Conservation (phyloP, 495 filamentous ascomycete species). For the Cercophora samala region DNA sequence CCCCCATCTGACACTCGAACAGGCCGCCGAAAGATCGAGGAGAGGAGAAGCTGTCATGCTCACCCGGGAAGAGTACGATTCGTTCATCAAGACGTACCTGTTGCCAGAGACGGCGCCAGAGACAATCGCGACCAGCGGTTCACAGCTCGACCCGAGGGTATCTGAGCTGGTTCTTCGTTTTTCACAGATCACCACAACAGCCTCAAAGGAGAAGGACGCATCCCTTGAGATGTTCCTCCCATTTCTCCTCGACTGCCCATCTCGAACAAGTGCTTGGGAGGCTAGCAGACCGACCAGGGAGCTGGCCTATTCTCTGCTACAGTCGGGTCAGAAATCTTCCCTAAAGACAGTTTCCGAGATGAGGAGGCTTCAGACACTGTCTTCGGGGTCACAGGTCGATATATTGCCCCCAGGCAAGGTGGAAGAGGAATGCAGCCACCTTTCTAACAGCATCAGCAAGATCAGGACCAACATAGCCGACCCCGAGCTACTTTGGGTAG, state of each 20-base stretch:
- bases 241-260: slow-evolving; percentile 55
- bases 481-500: slow-evolving; percentile 32
- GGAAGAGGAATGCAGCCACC: slow-evolving; percentile 3
- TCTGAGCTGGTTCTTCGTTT: slow-evolving; percentile 41
- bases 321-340: slow-evolving; percentile 29
- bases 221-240: slow-evolving; percentile 54
- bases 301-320: slow-evolving; percentile 59
- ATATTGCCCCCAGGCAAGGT: slow-evolving; percentile 10
- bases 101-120: slow-evolving; percentile 15
- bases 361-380: slow-evolving; percentile 28
- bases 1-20: slow-evolving; percentile 28
- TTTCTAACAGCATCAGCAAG: slow-evolving; percentile 17
- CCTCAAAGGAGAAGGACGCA: slow-evolving; percentile 9
- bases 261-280: slow-evolving; percentile 62
- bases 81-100: slow-evolving; percentile 48
- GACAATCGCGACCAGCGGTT: background rate
- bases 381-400: slow-evolving; percentile 22
- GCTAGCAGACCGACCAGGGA: slow-evolving; percentile 49
- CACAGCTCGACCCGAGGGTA: slow-evolving; percentile 45
- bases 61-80: slow-evolving; percentile 30
- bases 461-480: slow-evolving; percentile 6
- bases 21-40: slow-evolving; percentile 30
- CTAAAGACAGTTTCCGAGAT: slow-evolving; percentile 29
- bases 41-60: slow-evolving; percentile 19
- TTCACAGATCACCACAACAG: background rate